These are phyloP conservation scores for Aspergillus thermomutatus DNA, from an alignment of 2,329 filamentous ascomycete genomes.

Conservation along the genomic window DNA sequence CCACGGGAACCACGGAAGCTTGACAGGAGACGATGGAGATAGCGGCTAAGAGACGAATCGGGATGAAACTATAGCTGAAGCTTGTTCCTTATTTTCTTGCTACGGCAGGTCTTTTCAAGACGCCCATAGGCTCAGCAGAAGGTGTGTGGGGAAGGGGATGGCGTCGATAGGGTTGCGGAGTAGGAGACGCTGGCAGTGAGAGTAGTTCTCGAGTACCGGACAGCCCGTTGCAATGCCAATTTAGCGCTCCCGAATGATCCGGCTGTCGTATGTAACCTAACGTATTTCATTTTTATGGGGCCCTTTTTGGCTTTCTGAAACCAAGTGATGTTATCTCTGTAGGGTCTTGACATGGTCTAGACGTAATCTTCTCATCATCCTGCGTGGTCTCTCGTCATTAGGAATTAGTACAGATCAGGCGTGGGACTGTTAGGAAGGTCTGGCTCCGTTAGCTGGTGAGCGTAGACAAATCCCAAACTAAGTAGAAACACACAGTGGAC, in stretches of 20 bases:
- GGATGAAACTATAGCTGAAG: background rate
- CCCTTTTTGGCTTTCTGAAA: background rate
- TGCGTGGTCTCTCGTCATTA: background rate
- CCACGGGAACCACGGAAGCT: constrained; percentile 3
- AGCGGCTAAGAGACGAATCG: background rate
- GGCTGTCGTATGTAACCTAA: background rate
- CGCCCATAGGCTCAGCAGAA: background rate
- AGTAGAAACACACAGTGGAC: background rate
- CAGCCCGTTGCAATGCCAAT: background rate
- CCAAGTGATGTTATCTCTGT: background rate
- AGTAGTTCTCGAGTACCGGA: background rate
- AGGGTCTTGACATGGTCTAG: background rate
- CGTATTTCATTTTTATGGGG: background rate
- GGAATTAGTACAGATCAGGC: background rate
- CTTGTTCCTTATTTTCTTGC: background rate
- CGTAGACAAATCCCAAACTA: background rate
- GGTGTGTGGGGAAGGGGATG: background rate
- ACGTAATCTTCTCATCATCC: constrained; percentile 6
- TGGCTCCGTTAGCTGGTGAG: background rate
- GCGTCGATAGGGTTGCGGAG: background rate
- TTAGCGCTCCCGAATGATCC: background rate
- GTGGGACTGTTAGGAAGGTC: background rate
- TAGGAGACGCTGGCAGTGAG: background rate
- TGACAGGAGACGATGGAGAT: background rate
- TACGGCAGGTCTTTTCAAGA: background rate